Evolutionary conservation across 306 rosid genomes (phyloP), one percentile per base, ranked within the genome.

Genomic region (Vachellia pachyceras): DNA sequence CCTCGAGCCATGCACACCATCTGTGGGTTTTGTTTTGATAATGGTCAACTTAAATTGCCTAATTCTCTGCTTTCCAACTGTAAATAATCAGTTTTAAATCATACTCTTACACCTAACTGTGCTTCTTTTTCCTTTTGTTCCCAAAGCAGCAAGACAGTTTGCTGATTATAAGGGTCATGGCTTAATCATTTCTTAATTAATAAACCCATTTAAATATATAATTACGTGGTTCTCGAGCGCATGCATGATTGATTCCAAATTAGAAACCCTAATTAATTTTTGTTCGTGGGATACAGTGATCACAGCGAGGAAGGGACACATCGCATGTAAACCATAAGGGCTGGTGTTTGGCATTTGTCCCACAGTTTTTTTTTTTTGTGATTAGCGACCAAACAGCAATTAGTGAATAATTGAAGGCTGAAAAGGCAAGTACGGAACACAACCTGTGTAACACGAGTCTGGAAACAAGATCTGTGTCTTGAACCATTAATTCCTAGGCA

Each of bases 1-100:
- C 88, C 87, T 90, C 87, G 90, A 88, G 90, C 90, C 94, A 29
- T 29, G 33, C 33, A 90, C 86, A 57, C 88, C 76, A 77, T 55
- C 47, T 45, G 50, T 45, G 10, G 14, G 50, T 54, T 81, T 81
- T 70, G 0, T 47, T 78, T 40, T 60, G 33, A 75, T 41, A 25
- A 63, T 40, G 76, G 77, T 68, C 82, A 69, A 80, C 85, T 73
- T 50, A 13, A 50, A 17, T 50, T 73, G 85, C 75, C 80, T 68
- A 74, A 75, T 72, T 45, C 72, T 69, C 79, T 55, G 33, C 63
- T 50, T 60, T 85, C 85, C 90, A 86, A 92, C 90, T 89, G 87
- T 23, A 7, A 29, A n/a, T 55, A 55, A 55, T 55, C 63, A 55
- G 12, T 86, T 72, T 86, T 69, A 55, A 87, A 81, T 85, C 63